These are phyloP conservation scores for Colletotrichum ledebouriae DNA, from an alignment of 2,329 filamentous ascomycete genomes.

Conservation along the genomic window DNA sequence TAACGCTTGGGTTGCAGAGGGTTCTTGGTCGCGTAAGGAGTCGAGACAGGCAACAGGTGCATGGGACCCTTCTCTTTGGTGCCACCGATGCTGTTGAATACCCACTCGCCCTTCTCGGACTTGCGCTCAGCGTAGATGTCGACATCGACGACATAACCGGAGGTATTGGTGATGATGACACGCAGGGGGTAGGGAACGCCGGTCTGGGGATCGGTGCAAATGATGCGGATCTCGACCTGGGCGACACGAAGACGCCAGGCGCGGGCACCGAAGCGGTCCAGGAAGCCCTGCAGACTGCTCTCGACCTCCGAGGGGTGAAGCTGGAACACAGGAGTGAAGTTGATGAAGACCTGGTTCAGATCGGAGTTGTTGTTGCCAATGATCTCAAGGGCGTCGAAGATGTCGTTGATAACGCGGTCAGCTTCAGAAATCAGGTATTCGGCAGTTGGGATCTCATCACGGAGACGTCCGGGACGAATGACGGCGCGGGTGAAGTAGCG, in stretches of 20 bases:
- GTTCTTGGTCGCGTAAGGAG: constrained; percentile 97
- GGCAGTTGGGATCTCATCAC: constrained; percentile 97
- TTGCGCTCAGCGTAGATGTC: constrained; percentile 98
- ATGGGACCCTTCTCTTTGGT: constrained; percentile 95
- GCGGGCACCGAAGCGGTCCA: constrained; percentile 95
- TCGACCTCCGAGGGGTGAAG: constrained; percentile 91
- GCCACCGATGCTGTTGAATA: constrained; percentile 97
- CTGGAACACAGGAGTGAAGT: constrained; percentile 97
- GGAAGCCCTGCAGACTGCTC: constrained; percentile 91
- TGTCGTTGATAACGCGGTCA: constrained; percentile 96
- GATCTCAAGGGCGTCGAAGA: constrained; percentile 96
- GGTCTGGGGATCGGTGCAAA: constrained; percentile 91
- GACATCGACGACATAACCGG: constrained; percentile 96
- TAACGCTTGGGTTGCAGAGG: constrained; percentile 99
- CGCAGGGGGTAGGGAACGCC: constrained; percentile 91
- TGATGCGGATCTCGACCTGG: constrained; percentile 97
- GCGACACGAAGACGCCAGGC: constrained; percentile 97
- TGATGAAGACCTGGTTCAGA: constrained; percentile 99
- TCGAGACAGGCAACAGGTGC: constrained; percentile 91
- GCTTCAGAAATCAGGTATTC: constrained; percentile 99
- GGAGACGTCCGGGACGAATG: constrained; percentile 91
- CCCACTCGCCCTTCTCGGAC: constrained; percentile 97
- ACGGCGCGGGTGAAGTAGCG: constrained; percentile 98
- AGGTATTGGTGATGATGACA: constrained; percentile 98
- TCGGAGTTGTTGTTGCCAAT: constrained; percentile 99